Evolutionary conservation across 2,329 filamentous ascomycete species (phyloP).

Genomic region (Cercospora nicotianae): DNA sequence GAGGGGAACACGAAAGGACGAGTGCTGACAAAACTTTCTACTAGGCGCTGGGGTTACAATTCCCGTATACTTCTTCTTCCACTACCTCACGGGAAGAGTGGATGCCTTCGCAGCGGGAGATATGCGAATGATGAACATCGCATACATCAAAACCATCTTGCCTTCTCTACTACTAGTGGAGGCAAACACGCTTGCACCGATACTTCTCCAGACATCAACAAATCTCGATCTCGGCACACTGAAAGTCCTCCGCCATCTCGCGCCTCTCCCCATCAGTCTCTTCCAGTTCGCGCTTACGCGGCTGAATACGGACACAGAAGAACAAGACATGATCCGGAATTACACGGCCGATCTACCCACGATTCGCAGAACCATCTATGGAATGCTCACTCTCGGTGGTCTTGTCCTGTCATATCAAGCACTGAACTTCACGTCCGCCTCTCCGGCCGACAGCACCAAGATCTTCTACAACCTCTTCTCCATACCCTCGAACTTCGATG

Average conservation of each 20-base stretch:
- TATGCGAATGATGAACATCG: conserved; percentile 36
- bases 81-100: conserved; percentile 40
- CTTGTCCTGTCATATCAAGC: not conserved
- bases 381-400: not conserved
- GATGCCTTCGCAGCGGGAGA: conserved; percentile 39
- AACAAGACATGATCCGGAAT: conserved; percentile 20
- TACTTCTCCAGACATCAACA: not conserved
- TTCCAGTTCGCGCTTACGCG: conserved; percentile 27
- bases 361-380: conserved; percentile 18
- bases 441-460: not conserved
- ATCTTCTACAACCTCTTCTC: conserved; percentile 11
- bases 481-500: not conserved
- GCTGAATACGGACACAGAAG: conserved; percentile 29
- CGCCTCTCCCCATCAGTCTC: conserved; percentile 23
- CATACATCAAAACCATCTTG: conserved; percentile 35
- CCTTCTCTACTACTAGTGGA: conserved; percentile 16
- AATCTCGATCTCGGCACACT: not conserved
- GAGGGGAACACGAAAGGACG: not conserved
- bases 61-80: conserved; percentile 43
- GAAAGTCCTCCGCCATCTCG: conserved; percentile 16
- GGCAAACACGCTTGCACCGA: not conserved
- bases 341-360: conserved; percentile 21
- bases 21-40: not conserved
- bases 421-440: not conserved
- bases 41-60: conserved; percentile 34